A percentile compares a stretch with the other conserved stretches of the same genome.
These are phyloP conservation scores for Malbranchea zuffiana DNA, from an alignment of 2,329 filamentous ascomycete genomes.

Conservation along the genomic window DNA sequence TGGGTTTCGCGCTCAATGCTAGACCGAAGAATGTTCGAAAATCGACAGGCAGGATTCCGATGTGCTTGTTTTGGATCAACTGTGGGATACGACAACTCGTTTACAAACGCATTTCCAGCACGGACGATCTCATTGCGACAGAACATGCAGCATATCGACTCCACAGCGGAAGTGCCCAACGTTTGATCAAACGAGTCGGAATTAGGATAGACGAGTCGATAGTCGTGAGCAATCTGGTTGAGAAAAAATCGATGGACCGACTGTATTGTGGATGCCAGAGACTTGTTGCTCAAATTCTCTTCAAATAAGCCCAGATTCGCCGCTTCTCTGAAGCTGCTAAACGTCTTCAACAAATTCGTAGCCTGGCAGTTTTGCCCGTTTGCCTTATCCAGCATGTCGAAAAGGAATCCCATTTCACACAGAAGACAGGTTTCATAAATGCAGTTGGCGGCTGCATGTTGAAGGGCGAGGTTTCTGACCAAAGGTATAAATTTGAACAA, in stretches of 20 bases:
- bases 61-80: slow-evolving; percentile 42
- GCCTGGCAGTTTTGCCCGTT: slow-evolving; percentile 90
- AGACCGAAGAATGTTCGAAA: slow-evolving; percentile 83
- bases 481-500: slow-evolving; percentile 83
- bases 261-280: slow-evolving; percentile 74
- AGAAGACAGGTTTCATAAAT: slow-evolving; percentile 72
- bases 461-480: slow-evolving; percentile 74
- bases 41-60: slow-evolving; percentile 45
- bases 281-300: slow-evolving; percentile 62
- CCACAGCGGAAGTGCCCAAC: slow-evolving; percentile 33
- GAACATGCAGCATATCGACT: slow-evolving; percentile 66
- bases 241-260: slow-evolving; percentile 75
- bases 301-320: slow-evolving; percentile 71
- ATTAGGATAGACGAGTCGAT: slow-evolving; percentile 53
- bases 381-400: slow-evolving; percentile 97
- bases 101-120: slow-evolving; percentile 67
- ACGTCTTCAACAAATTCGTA: slow-evolving; percentile 82
- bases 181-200: slow-evolving; percentile 61
- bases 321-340: slow-evolving; percentile 72
- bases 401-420: slow-evolving; percentile 88
- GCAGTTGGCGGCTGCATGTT: slow-evolving; percentile 79
- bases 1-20: slow-evolving; percentile 84
- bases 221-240: slow-evolving; percentile 68
- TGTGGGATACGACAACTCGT: slow-evolving; percentile 71
- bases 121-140: slow-evolving; percentile 79